Conservation (phyloP, 2,329 filamentous ascomycete species). For the Tolypocladium capitatum region DNA sequence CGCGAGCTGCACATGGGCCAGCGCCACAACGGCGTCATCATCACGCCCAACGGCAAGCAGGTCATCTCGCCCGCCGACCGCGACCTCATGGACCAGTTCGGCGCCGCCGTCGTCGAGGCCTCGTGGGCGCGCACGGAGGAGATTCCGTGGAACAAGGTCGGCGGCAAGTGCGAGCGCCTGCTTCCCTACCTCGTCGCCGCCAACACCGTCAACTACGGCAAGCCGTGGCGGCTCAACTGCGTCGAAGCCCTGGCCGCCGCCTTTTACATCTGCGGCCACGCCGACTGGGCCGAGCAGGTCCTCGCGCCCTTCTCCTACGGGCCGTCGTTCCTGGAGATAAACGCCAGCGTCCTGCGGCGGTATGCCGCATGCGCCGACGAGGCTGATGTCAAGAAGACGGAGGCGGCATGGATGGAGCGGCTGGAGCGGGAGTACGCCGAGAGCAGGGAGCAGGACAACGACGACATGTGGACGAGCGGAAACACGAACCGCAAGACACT, state of each 20-base stretch:
- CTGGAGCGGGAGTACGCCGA: constrained; percentile 82
- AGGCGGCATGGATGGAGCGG: constrained; percentile 79
- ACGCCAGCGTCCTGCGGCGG: constrained; percentile 63
- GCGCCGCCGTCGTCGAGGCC: constrained; percentile 92
- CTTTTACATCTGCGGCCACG: constrained; percentile 83
- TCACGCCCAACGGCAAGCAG: constrained; percentile 86
- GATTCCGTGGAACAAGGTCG: constrained; percentile 81
- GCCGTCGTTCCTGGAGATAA: constrained; percentile 79
- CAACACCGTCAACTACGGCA: constrained; percentile 94
- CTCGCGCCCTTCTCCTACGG: constrained; percentile 82
- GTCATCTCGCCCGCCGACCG: constrained; percentile 73
- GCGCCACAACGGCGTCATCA: constrained; percentile 81
- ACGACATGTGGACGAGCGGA: constrained; percentile 81
- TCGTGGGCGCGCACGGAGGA: constrained; percentile 91
- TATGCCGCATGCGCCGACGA: constrained; percentile 79
- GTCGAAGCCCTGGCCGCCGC: constrained; percentile 88
- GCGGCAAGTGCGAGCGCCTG: constrained; percentile 81
- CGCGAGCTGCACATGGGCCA: constrained; percentile 84
- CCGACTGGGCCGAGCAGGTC: constrained; percentile 79
- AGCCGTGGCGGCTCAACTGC: constrained; percentile 89
- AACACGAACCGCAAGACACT: constrained; percentile 62
- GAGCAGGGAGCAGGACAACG: constrained; percentile 54
- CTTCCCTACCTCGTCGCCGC: constrained; percentile 92
- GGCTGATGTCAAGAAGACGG: constrained; percentile 67
- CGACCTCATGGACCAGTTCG: constrained; percentile 71